These are phyloP conservation scores for Sugiyamaella japonica DNA, from an alignment of 1,139 yeast species.

Conservation along the genomic window DNA sequence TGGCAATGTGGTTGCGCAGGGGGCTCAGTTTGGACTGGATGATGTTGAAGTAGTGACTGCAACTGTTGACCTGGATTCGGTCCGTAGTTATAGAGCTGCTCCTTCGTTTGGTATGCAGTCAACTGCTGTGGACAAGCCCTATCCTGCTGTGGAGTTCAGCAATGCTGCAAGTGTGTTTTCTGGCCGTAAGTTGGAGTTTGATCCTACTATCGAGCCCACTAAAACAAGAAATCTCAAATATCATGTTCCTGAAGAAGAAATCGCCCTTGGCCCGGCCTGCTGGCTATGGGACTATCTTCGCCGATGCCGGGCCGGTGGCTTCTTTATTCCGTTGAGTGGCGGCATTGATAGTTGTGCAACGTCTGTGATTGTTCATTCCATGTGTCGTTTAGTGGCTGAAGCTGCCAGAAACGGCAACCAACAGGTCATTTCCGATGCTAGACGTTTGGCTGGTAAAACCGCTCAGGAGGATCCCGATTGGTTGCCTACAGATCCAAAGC, in stretches of 20 bases:
- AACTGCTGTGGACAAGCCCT: slow-evolving; percentile 49
- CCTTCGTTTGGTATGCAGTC: slow-evolving; percentile 74
- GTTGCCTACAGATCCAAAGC: slow-evolving; percentile 71
- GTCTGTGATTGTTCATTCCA: slow-evolving; percentile 87
- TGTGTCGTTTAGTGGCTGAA: slow-evolving; percentile 80
- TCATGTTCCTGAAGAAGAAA: slow-evolving; percentile 90
- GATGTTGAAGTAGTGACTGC: slow-evolving; percentile 96
- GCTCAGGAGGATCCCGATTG: slow-evolving; percentile 51
- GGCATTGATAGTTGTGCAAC: slow-evolving; percentile 99
- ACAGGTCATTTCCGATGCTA: slow-evolving; percentile 75
- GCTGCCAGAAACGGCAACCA: slow-evolving; percentile 65
- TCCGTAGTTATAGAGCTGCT: slow-evolving; percentile 73
- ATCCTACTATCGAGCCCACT: slow-evolving; percentile 67
- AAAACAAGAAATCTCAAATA: slow-evolving; percentile 51
- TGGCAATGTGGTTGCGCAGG: slow-evolving; percentile 90
- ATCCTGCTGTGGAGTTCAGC: slow-evolving; percentile 55
- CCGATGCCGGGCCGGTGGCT: slow-evolving; percentile 87
- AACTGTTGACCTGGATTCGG: slow-evolving; percentile 89
- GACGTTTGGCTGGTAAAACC: slow-evolving; percentile 55
- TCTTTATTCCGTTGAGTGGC: slow-evolving; percentile 89
- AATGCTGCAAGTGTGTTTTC: slow-evolving; percentile 22
- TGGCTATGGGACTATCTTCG: slow-evolving; percentile 99
- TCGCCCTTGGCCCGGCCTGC: slow-evolving; percentile 97
- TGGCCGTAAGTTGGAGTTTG: slow-evolving; percentile 49
- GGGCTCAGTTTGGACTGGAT: slow-evolving; percentile 78